Evolutionary conservation across 495 filamentous ascomycete species (phyloP), one percentile per base, ranked within the genome.

Genomic region (Aspergillus avenaceus): DNA sequence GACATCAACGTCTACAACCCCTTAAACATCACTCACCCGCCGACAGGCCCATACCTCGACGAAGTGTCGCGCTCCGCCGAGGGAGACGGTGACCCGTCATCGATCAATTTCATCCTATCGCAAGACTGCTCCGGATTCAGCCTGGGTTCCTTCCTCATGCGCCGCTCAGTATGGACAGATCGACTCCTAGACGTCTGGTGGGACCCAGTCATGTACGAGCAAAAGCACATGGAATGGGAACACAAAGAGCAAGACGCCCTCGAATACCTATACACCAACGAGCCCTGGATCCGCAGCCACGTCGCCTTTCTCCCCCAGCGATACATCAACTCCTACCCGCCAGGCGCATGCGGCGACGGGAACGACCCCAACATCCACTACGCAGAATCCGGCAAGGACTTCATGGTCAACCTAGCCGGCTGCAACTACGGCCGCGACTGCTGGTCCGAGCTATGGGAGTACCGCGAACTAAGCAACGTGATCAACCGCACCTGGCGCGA

Each of bases 171-270:
- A 11, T 99, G 92, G 91, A 88, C 89, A 0, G 93, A 97, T 59
- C 87, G 91, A 14, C 62, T 99, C 6, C 79, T 99, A 22, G 93
- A 99, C 64, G 81, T 95, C 49, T 99, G 92, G 93, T 99, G 95
- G 95, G 93, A 99, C 59, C 93, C 93, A 0, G 90, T 97, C 29
- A 84, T 87, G 48, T 99, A 99, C 68, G 93, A 99, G 70, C 95
- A 97, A 71, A 92, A 90, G 67, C 93, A 99, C 61, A 97, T 97
- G 92, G 80, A 96, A 52, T 99, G 93, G 93, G 90, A 93, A 60
- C 95, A 97, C 72, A 97, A 97, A 61, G 93, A 99, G 61, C 93
- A 99, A 64, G 90, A 97, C 64, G 87, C 93, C 12, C 67, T 99
- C 34, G 91, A 97, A 66, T 88, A 95, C 65, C 77, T 99, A 36